Evolutionary conservation across 2,329 filamentous ascomycete genomes (phyloP), one percentile per base, ranked within the genome.

Genomic region (Clonostachys rosea): DNA sequence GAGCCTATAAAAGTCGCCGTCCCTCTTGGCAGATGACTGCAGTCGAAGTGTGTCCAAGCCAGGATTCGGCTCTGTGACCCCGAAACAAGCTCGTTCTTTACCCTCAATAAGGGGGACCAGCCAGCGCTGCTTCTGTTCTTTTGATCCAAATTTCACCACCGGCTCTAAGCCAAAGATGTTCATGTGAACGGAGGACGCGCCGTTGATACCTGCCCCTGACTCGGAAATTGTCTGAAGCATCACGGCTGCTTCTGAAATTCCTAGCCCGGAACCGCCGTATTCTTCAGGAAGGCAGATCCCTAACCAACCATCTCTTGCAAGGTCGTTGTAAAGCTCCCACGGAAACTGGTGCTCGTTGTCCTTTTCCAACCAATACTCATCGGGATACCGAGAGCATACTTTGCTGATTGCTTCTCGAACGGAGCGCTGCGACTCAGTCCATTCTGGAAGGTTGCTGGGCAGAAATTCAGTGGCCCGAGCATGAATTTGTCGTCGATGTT

Each of bases 151-250:
- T 54, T 78, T 47, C 2, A 87, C 84, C 5, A 94, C 72, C 35
- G 81, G 79, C 59, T 91, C 87, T 0, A 87, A 91, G 3, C 84
- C 86, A 58, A 89, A 89, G 11, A 89, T 83, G 50, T 84, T 84
- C 42, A 76, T 78, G 57, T 84, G 80, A 35, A 84, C 76, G 2
- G 77, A 74, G 55, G 83, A 78, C 2, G 81, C 79, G 1, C 81
- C 80, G 0, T 87, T 86, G 73, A 94, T 89, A 4, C 89, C 88
- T 5, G 88, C 89, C 0, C 89, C 89, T 2, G 81, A 84, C 66
- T 91, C 85, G 1, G 85, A 72, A 48, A 91, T 88, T 2, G 87
- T 88, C 57, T 94, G 89, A 73, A 94, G 78, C 87, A 94, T 91
- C 78, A 92, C 87, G 1, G 85, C 88, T 1, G 89, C 89, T 60